phyloP scores from a whole-genome alignment of 176 grass and related monocot genomes.

The Pontederia paniculata region DNA sequence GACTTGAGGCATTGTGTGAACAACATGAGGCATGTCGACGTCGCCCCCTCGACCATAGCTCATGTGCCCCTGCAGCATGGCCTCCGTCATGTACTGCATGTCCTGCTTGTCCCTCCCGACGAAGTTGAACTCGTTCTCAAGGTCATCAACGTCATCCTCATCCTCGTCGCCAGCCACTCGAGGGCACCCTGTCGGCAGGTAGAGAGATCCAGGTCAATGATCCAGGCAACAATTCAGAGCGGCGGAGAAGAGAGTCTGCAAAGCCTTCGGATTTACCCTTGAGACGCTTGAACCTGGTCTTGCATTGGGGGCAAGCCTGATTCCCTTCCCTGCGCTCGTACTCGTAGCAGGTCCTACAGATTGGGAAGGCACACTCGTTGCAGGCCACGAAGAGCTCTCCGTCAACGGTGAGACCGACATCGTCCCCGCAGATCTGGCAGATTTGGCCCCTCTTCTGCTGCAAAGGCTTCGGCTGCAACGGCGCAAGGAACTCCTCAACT shows the following conservation, averaged over 20 bases:
- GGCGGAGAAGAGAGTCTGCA: too few relatives aligned
- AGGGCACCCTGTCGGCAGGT: conserved; percentile 36
- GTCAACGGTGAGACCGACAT: conserved; percentile 65
- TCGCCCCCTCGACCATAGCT: conserved; percentile 62
- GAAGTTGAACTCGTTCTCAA: conserved; percentile 73
- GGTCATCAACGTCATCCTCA: conserved; percentile 73
- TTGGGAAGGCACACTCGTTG: conserved; percentile 78
- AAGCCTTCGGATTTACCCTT: too few relatives aligned
- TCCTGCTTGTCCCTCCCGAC: conserved; percentile 34
- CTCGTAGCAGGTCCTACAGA: conserved; percentile 95
- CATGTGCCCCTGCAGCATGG: conserved; percentile 60
- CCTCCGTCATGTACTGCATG: conserved; percentile 39
- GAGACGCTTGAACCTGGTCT: conserved; percentile 99
- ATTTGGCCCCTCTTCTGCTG: conserved; percentile 39
- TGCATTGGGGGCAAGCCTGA: conserved; percentile 94
- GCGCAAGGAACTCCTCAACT: background rate
- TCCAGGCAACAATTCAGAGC: too few relatives aligned
- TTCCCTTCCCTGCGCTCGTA: conserved; percentile 95
- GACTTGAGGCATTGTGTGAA: conserved; percentile 48
- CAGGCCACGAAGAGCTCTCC: conserved; percentile 88
- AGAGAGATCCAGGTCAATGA: background rate
- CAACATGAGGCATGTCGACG: conserved; percentile 23
- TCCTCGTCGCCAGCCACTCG: conserved; percentile 80
- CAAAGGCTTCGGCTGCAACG: conserved; percentile 36
- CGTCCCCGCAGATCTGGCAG: conserved; percentile 81